phyloP scores from a whole-genome alignment of 1,284 basidiomycete species.

The Ustilago crameri region DNA sequence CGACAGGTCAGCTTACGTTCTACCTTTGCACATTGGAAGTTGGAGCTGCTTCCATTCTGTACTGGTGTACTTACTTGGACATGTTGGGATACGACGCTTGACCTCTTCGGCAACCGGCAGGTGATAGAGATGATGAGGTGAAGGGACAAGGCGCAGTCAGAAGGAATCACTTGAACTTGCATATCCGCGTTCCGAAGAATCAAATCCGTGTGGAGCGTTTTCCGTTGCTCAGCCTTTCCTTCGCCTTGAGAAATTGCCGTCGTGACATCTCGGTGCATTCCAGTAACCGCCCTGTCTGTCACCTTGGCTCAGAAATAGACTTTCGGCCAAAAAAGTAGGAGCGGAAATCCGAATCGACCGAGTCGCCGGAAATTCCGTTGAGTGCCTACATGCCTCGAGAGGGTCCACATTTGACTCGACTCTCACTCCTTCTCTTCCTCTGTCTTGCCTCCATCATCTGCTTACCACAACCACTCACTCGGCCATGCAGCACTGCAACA shows the following conservation, averaged over 20 bases:
- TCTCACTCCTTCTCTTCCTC: not conserved
- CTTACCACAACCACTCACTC: too few species aligned
- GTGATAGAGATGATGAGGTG: not conserved
- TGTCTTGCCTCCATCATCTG: not conserved
- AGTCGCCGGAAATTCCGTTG: not conserved
- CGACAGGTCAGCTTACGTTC: not conserved
- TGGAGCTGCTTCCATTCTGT: not conserved
- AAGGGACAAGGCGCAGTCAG: conserved; percentile 2
- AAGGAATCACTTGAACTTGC: conserved; percentile 4
- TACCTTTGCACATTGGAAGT: not conserved
- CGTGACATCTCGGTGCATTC: too few species aligned
- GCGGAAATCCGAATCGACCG: too few species aligned
- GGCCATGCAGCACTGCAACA: too few species aligned
- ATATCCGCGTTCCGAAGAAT: conserved; percentile 19
- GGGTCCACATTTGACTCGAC: not conserved
- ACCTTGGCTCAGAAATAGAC: not conserved
- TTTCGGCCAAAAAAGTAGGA: not conserved
- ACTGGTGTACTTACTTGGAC: too few species aligned
- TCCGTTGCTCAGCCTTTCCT: not conserved
- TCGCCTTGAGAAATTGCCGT: too few species aligned
- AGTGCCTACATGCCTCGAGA: not conserved
- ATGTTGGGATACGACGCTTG: not conserved
- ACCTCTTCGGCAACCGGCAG: too few species aligned
- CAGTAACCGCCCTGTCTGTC: too few species aligned
- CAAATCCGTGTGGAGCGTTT: not conserved